These are phyloP conservation scores for Solanum pimpinellifolium DNA, from an alignment of 257 asterid species.

Conservation along the genomic window DNA sequence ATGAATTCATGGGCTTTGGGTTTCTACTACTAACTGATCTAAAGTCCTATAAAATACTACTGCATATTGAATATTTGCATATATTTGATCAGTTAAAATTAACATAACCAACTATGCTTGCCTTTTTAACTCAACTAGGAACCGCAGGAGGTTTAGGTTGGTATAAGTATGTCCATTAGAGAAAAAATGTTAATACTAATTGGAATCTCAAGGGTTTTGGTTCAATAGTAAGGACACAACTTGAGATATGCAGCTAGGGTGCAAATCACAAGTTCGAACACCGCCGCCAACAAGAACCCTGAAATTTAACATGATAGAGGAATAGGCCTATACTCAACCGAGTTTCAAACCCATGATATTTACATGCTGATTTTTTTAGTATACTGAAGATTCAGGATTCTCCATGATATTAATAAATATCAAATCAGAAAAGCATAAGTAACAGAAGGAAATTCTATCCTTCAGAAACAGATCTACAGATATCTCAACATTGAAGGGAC, in stretches of 20 bases:
- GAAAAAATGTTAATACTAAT: neutral
- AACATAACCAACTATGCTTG: neutral
- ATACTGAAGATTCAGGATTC: neutral
- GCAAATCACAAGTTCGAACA: neutral
- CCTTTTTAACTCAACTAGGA: neutral
- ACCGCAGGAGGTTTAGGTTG: neutral
- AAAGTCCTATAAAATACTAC: neutral
- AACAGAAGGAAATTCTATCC: neutral
- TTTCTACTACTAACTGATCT: neutral
- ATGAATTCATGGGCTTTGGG: neutral
- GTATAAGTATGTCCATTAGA: neutral
- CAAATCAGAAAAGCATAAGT: neutral
- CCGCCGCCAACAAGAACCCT: neutral
- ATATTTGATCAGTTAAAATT: neutral
- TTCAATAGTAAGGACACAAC: neutral
- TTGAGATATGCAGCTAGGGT: neutral
- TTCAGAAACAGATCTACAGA: neutral
- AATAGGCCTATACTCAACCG: neutral
- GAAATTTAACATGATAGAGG: neutral
- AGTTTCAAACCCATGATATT: neutral
- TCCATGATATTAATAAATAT: neutral
- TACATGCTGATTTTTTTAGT: neutral
- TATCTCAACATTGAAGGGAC: neutral
- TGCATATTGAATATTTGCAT: neutral
- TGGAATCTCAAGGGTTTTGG: neutral